Evolutionary conservation across 2,329 filamentous ascomycete species (phyloP), one percentile per base, ranked within the genome.

Genomic region (Trichothecium roseum): DNA sequence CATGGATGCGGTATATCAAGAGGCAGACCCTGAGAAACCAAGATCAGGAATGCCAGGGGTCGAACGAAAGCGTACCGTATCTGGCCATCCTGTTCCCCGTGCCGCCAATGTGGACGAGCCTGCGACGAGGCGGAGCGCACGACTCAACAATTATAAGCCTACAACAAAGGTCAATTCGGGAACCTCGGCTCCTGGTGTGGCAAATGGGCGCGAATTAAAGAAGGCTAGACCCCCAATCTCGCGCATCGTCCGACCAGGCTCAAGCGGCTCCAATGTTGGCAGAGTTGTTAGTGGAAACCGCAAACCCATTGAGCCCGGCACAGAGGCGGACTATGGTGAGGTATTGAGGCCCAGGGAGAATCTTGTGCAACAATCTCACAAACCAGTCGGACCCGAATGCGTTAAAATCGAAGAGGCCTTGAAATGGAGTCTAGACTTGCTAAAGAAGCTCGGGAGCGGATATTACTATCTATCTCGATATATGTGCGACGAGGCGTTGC

Each of bases 31-130:
- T 2, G 58, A 52, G 64, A 61, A 47, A 16, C 40, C 47, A 24
- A 48, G 57, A 20, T 48, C 63, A 37, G 50, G 63, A 14, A 52
- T 64, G 42, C 55, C 68, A 15, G 65, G 62, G 4, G 60, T 68
- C 12, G 84, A 88, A 40, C 77, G 87, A 54, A 96, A 95, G 62
- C 78, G 89, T 46, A 95, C 87, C 2, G 74, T 94, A n/a, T 94
- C 89, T 28, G 89, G 89, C 4, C 85, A 94, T 46, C 72, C 71
- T 12, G 73, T 72, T 33, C 72, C 64, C 53, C 45, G 59, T 45
- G 69, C 63, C 36, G 48, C 55, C 31, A 74, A 72, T 36, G 55
- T 59, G 4, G 71, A 78, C 40, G 82, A 86, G 46, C 72, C 74
- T 28, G 68, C 44, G 8, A 59, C 71, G 44, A 68, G 84, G 48